Percentiles rank a stretch among this genome's conserved stretches.
Conservation (phyloP, 139 green algal genomes). For the Coelastrella sp. region DNA sequence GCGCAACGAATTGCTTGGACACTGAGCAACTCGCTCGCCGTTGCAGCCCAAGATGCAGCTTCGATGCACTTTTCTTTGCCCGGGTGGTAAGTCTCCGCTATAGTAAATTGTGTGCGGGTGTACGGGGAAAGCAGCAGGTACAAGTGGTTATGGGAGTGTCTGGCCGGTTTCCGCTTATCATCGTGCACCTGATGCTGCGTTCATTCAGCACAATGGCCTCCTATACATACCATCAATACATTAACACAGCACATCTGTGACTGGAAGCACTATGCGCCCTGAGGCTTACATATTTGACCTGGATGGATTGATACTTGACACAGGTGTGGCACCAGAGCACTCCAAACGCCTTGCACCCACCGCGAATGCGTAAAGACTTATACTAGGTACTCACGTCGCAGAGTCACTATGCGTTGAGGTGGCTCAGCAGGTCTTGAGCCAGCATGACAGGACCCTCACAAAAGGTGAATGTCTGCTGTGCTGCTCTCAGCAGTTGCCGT, state of each 20-base stretch:
- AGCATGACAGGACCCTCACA: conserved; percentile 59
- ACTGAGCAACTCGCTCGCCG: neutral
- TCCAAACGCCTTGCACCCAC: no score
- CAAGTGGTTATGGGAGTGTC: neutral
- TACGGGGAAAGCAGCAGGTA: neutral
- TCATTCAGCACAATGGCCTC: neutral
- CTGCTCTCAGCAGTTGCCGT: neutral
- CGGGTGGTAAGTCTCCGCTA: no score
- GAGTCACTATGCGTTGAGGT: conserved; percentile 80
- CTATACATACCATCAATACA: neutral
- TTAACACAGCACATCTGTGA: neutral
- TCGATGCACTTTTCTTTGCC: no score
- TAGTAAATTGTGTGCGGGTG: neutral
- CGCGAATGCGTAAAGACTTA: neutral
- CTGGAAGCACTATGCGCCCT: neutral
- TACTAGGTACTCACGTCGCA: conserved; percentile 16
- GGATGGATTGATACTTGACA: conserved; percentile 87
- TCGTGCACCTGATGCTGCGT: no score
- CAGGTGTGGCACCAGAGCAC: conserved; percentile 53
- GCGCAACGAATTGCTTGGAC: no score
- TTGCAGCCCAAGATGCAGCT: neutral
- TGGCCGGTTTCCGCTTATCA: neutral
- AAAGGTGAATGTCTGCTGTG: neutral
- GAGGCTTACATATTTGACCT: conserved; percentile 85
- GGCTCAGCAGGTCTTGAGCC: conserved; percentile 58